Evolutionary conservation across 163 green algal genomes (phyloP).

Genomic region (Chlorella variabilis): DNA sequence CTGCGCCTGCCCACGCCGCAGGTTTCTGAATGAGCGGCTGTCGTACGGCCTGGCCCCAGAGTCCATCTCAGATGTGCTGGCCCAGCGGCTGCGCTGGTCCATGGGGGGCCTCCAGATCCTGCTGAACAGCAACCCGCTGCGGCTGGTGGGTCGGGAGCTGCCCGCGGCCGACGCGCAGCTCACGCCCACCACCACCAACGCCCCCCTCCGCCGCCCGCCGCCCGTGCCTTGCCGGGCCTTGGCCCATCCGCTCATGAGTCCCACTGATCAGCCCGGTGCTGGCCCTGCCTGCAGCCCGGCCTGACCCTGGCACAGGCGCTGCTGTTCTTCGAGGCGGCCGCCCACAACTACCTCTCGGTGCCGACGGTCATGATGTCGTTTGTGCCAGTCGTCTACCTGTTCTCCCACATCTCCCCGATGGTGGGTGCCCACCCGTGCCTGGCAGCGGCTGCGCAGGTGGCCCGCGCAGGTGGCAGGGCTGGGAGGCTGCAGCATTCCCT

Average conservation of each 20-base stretch:
- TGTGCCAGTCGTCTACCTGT: constrained; percentile 36
- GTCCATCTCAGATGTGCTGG: constrained; percentile 44
- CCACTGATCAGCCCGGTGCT: neutral
- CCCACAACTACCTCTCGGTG: constrained; percentile 52
- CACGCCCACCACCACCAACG: neutral
- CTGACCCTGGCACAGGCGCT: constrained; percentile 45
- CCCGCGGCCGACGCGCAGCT: too few species aligned
- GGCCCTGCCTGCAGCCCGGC: constrained; percentile 14
- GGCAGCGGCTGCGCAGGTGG: too few species aligned
- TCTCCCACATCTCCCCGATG: constrained; percentile 26
- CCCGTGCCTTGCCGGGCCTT: neutral
- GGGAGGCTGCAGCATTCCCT: too few species aligned
- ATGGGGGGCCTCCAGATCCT: constrained; percentile 65
- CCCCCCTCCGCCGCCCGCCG: neutral
- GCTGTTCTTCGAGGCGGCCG: constrained; percentile 57
- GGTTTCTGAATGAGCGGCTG: constrained; percentile 63
- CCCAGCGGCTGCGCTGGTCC: constrained; percentile 62
- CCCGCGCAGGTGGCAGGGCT: too few species aligned
- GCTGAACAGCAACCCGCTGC: constrained; percentile 48
- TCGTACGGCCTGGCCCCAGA: constrained; percentile 57
- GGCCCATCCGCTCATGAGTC: neutral
- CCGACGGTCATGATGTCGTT: constrained; percentile 42
- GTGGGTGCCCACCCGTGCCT: too few species aligned
- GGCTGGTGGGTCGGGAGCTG: constrained; percentile 14
- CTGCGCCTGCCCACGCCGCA: constrained; percentile 14